Evolutionary conservation across 805 yeast genomes (phyloP).

Genomic region (Zygosaccharomyces rouxii): DNA sequence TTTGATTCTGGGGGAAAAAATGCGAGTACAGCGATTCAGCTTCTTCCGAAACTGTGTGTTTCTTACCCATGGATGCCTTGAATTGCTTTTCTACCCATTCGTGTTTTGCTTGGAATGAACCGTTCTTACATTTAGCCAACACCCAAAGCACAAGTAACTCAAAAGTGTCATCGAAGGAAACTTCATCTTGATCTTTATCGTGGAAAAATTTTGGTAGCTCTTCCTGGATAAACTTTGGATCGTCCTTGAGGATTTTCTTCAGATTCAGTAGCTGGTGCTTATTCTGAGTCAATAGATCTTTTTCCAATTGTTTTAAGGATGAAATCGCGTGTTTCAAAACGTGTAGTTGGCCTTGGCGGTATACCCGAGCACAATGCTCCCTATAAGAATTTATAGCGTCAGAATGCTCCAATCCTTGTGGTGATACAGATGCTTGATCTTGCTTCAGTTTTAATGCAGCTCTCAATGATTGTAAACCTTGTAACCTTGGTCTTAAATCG

Average conservation of each 20-base stretch:
- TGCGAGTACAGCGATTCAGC: conserved; percentile 9
- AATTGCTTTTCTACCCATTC: conserved; percentile 18
- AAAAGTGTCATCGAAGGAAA: conserved; percentile 42
- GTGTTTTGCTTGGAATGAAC: conserved; percentile 16
- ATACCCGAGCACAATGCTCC: conserved; percentile 37
- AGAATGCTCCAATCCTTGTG: conserved; percentile 1
- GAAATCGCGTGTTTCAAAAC: conserved; percentile 44
- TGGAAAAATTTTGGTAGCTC: conserved; percentile 47
- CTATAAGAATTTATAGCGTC: conserved; percentile 14
- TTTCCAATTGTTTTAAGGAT: conserved; percentile 47
- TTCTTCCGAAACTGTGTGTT: conserved; percentile 3
- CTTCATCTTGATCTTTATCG: conserved; percentile 42
- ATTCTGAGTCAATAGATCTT: conserved; percentile 40
- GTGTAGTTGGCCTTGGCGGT: conserved; percentile 46
- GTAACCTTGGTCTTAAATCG: conserved; percentile 50
- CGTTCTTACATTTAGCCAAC: conserved; percentile 13
- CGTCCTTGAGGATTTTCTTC: conserved; percentile 50
- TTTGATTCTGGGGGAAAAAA: conserved; percentile 8
- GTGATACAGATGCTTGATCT: conserved; percentile 16
- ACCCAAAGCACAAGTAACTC: conserved; percentile 43
- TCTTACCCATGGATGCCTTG: conserved; percentile 2
- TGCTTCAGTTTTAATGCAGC: conserved; percentile 51
- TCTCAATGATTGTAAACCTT: conserved; percentile 53
- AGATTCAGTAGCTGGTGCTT: conserved; percentile 45
- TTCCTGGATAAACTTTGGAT: conserved; percentile 44